Base-by-base conservation (phyloP, 805 yeast species). In the Kuraishia molischiana region DNA sequence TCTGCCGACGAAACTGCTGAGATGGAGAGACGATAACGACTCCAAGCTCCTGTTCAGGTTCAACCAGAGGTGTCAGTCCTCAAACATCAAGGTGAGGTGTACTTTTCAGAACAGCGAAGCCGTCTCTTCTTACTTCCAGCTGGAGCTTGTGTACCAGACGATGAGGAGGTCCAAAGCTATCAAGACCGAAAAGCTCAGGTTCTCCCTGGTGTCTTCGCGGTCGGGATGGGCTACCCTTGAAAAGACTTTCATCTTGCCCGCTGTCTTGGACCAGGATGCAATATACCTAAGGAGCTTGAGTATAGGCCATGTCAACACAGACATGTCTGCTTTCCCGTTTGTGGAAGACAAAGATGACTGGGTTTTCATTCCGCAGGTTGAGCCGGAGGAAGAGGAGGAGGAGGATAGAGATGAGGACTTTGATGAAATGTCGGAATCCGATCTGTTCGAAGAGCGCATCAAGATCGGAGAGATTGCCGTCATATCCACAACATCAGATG, bases 101-200 rank as follows among this genome's bases (percentile, higher is more conserved):
- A 14, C 17, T 5, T 28, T 28, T 14, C 17, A 14, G 17, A 6
- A 9, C 17, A 8, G 13, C 5, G 8, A 28, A 9, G 6, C 31
- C 31, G 17, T 14, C 8, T 9, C 17, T 8, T 28, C 31, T 14
- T 28, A 9, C 17, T 56, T 62, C 41, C 55, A 58, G 31, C 31
- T 65, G 17, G 56, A 57, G 29, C 29, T 63, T 2, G 49, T 44
- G 4, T 66, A 61, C 37, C 47, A 46, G 26, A 47, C 64, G 24
- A 62, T 61, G 36, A 49, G 62, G 26, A 49, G 66, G 17, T 6
- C 6, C 13, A 28, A 28, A 28, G 17, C 13, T 9, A 5, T 11
- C 17, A 28, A 14, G 5, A 11, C 31, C 8, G 31, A 14, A 14
- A 28, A 28, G 17, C 17, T 28, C 14, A 14, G 6, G 6, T 28